A percentile compares a stretch with the other conserved stretches of the same genome.
These are phyloP conservation scores for Colletotrichum melonis DNA, from an alignment of 2,329 filamentous ascomycete species.

Conservation along the genomic window DNA sequence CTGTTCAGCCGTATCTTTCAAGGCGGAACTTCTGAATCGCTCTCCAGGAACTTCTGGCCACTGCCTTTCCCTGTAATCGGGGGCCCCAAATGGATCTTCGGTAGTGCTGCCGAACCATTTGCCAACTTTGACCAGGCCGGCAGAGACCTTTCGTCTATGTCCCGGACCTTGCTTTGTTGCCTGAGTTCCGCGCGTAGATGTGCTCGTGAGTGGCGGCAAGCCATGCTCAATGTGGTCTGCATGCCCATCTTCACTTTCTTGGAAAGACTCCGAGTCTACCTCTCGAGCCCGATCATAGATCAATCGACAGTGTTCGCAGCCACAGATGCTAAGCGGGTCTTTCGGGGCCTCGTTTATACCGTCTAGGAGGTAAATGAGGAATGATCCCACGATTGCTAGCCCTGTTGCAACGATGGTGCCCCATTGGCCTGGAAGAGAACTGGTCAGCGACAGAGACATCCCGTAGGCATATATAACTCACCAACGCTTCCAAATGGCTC, in stretches of 20 bases:
- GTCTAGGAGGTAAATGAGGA: slow-evolving; percentile 62
- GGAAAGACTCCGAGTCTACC: background rate
- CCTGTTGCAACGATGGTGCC: slow-evolving; percentile 68
- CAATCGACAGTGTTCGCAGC: slow-evolving; percentile 14
- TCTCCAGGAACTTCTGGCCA: slow-evolving; percentile 70
- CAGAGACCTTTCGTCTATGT: slow-evolving; percentile 53
- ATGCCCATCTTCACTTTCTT: background rate
- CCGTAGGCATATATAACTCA: slow-evolving; percentile 38
- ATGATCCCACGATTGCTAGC: slow-evolving; percentile 67
- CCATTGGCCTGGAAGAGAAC: slow-evolving; percentile 63
- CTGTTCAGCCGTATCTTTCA: slow-evolving; percentile 45
- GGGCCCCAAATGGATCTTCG: slow-evolving; percentile 59
- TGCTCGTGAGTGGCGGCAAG: background rate
- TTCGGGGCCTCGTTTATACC: slow-evolving; percentile 40
- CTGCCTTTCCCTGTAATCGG: slow-evolving; percentile 58
- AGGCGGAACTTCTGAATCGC: slow-evolving; percentile 50
- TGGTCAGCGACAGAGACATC: slow-evolving; percentile 38
- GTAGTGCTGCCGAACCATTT: slow-evolving; percentile 60
- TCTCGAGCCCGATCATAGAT: background rate
- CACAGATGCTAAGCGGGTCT: slow-evolving; percentile 29
- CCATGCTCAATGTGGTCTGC: background rate
- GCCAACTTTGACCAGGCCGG: slow-evolving; percentile 53
- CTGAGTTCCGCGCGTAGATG: background rate
- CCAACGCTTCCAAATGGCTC: slow-evolving; percentile 72
- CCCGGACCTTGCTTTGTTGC: background rate